Conservation (phyloP, 2,329 filamentous ascomycete genomes). For the Botryosphaeria agaves region DNA sequence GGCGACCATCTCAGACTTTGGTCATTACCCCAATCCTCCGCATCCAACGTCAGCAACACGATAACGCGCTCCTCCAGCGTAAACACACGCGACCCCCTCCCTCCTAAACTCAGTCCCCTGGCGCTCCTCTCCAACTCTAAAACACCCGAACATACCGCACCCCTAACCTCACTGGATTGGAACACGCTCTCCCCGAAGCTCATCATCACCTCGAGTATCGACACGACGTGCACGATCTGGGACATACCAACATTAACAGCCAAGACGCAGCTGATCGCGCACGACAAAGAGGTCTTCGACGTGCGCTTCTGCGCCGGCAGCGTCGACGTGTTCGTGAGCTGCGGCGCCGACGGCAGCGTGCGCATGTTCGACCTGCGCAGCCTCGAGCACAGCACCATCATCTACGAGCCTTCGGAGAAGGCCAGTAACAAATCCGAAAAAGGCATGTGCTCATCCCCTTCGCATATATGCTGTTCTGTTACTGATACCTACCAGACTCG, state of each 20-base stretch:
- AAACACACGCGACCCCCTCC: conserved; percentile 41
- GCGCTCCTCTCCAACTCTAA: conserved; percentile 94
- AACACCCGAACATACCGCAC: conserved; percentile 93
- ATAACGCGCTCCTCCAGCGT: conserved; percentile 48
- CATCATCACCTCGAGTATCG: conserved; percentile 97
- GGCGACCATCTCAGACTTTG: conserved; percentile 87
- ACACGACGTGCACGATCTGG: conserved; percentile 99
- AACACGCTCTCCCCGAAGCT: conserved; percentile 92
- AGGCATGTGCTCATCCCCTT: conserved; percentile 12
- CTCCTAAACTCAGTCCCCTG: conserved; percentile 75
- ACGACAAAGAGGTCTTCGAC: conserved; percentile 98
- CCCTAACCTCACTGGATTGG: conserved; percentile 93
- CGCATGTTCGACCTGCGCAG: conserved; percentile 97
- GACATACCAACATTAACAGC: conserved; percentile 95
- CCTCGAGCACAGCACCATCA: conserved; percentile 95
- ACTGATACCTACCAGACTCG: not conserved
- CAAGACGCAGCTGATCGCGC: conserved; percentile 94
- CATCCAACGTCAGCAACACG: conserved; percentile 46
- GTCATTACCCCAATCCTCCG: conserved; percentile 52
- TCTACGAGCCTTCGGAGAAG: conserved; percentile 92
- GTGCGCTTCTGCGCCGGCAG: conserved; percentile 96
- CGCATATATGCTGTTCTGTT: conserved; percentile 10
- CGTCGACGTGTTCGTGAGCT: conserved; percentile 97
- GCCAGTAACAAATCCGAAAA: conserved; percentile 38
- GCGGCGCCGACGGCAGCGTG: conserved; percentile 91